Evolutionary conservation across 441 rosid genomes (phyloP), one percentile per base, ranked within the genome.

Genomic region (Capsella rubella): DNA sequence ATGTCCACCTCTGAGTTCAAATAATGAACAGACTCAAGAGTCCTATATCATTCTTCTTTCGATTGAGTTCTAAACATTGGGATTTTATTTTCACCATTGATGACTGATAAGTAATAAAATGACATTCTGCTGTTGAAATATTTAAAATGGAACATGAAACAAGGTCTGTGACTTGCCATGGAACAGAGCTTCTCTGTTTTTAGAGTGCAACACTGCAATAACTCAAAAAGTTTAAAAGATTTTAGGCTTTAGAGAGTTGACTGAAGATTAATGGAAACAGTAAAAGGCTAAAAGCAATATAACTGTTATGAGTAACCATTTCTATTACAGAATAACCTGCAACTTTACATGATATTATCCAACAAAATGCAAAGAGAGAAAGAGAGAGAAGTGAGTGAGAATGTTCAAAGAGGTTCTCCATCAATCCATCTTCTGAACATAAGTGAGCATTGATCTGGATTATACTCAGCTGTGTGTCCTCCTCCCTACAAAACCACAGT

Each of bases 401-500:
- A 18, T 18, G 21, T 2, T 75, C 59, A 77, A 37, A 77, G 71
- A 32, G 61, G 40, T 50, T 77, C 51, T 11, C 68, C 77, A 71
- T 64, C 72, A 66, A 77, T 77, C 75, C 79, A 76, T 45, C 80
- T 74, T 43, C 16, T 69, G 58, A 46, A 73, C 80, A 56, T 16
- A 40, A 64, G 69, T 64, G 68, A 66, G 37, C 78, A 66, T 57
- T 66, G 71, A 51, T 80, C 80, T 6, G 87, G 86, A 76, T 27
- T 82, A 75, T 80, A 83, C 49, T 83, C 86, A 0, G 90, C 87
- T 3, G 85, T 81, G 82, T 85, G 90, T 39, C 90, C 94, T 56
- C 86, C 88, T 8, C 92, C 90, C 90, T 88, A 82, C 35, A 72
- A 70, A 45, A 52, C 71, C 25, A 21, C 42, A 45, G 35, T 11